These are phyloP conservation scores for Pseudogymnoascus sp. DNA, from an alignment of 2,329 filamentous ascomycete species.

Conservation along the genomic window DNA sequence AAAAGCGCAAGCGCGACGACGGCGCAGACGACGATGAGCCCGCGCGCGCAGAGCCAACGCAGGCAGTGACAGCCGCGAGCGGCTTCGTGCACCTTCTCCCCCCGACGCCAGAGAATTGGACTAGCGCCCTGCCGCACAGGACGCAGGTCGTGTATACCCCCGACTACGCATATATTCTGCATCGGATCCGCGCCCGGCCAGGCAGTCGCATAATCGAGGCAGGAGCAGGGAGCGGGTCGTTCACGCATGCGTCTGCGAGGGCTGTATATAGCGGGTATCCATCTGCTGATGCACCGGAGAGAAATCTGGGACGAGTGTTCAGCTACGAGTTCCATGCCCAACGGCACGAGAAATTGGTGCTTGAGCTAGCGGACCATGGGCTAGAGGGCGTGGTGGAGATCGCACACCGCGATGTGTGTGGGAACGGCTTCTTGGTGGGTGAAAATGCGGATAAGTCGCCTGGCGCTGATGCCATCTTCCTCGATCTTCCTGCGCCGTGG, in stretches of 20 bases:
- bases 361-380: slow-evolving; percentile 63
- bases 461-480: slow-evolving; percentile 63
- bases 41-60: slow-evolving; percentile 33
- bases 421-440: slow-evolving; percentile 61
- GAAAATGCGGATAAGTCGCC: slow-evolving; percentile 38
- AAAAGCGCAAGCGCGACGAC: slow-evolving; percentile 35
- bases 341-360: slow-evolving; percentile 59
- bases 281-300: slow-evolving; percentile 29
- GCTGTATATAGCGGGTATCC: slow-evolving; percentile 70
- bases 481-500: slow-evolving; percentile 78
- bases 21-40: slow-evolving; percentile 30
- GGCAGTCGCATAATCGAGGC: slow-evolving; percentile 72
- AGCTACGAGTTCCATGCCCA: slow-evolving; percentile 77
- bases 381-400: slow-evolving; percentile 61
- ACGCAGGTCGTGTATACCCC: slow-evolving; percentile 84
- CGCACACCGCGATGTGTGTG: slow-evolving; percentile 74
- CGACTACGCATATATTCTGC: slow-evolving; percentile 78
- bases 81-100: slow-evolving; percentile 75
- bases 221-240: slow-evolving; percentile 74
- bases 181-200: slow-evolving; percentile 66
- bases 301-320: slow-evolving; percentile 60
- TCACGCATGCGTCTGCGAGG: slow-evolving; percentile 70
- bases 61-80: slow-evolving; percentile 47
- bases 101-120: slow-evolving; percentile 79
- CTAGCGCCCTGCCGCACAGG: slow-evolving; percentile 68